Base-by-base conservation (phyloP, 192 early-diverging fungal species). In the Backusella circina region DNA sequence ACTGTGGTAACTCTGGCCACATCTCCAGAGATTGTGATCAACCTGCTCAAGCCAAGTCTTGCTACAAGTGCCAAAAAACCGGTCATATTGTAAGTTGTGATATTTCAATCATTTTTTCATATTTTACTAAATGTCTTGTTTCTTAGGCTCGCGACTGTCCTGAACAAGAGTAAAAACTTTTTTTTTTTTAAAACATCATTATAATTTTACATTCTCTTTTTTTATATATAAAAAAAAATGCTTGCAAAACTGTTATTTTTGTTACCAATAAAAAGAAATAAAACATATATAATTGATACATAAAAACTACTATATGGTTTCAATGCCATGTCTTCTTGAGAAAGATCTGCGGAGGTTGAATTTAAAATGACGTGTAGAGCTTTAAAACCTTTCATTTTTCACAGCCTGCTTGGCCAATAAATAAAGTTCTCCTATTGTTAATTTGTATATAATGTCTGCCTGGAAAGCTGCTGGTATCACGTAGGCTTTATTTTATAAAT, bases 51-150 rank as follows among this genome's bases (percentile, higher is more conserved):
- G 67, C 77, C 32, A 84, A 84, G 81, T 75, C 77, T 33, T 87
- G 86, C 67, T 85, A 81, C 81, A 87, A 87, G 77, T 87, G 86
- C 71, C 80, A 85, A 41, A 76, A 87, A 73, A 72, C 81, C 61
- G 86, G 86, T 66, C 82, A 83, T 54, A 76, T 83, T 69, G 76
- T 77, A 77, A 77, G 64, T 70, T 12, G 12, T 38, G 21, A 1
- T 9, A 23, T 7, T 69, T 38, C 13, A n/a, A 21, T 23, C 37
- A 5, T 68, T 16, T 16, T 16, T 41, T 41, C 13, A 47, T 18
- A 7, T 18, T 47, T 47, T 47, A 47, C 44, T 47, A 47, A n/a
- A 68, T 23, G 26, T 41, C 36, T 23, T 33, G 37, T 23, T 39
- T 69, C 23, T 69, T 70, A 70, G 69, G 33, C 69, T 18, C 69